phyloP scores from a whole-genome alignment of 306 rosid species.

The Cucurbita pepo region DNA sequence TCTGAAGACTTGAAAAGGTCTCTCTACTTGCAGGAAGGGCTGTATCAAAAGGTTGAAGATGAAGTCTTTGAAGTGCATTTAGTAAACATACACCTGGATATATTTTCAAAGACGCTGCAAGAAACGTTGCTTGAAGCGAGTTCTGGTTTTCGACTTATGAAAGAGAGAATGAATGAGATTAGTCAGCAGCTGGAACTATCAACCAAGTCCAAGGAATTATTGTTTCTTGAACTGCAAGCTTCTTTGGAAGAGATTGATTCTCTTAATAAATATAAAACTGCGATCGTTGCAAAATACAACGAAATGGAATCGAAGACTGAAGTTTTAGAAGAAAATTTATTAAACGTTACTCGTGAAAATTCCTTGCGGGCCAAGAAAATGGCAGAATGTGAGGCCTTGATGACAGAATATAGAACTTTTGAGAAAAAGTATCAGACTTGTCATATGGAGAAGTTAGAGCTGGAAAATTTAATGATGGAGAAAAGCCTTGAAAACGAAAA shows the following conservation, averaged over 20 bases:
- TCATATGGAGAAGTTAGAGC: slow-evolving; percentile 46
- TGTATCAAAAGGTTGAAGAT: slow-evolving; percentile 78
- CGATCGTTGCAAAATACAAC: slow-evolving; percentile 39
- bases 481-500: slow-evolving; percentile 32
- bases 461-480: slow-evolving; percentile 34
- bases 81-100: slow-evolving; percentile 58
- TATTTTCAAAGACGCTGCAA: slow-evolving; percentile 65
- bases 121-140: slow-evolving; percentile 65
- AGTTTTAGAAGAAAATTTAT: slow-evolving; percentile 40
- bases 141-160: slow-evolving; percentile 34
- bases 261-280: slow-evolving; percentile 45
- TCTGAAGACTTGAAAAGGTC: slow-evolving; percentile 60
- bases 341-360: slow-evolving; percentile 33
- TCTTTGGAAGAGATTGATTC: slow-evolving; percentile 49
- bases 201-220: slow-evolving; percentile 54
- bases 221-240: slow-evolving; percentile 52
- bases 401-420: slow-evolving; percentile 37
- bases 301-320: slow-evolving; percentile 50
- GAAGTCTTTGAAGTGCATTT: slow-evolving; percentile 62
- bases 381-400: slow-evolving; percentile 35
- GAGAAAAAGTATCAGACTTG: slow-evolving; percentile 43
- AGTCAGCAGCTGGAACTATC: slow-evolving; percentile 50
- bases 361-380: slow-evolving; percentile 37
- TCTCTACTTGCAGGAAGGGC: slow-evolving; percentile 60
- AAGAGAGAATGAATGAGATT: slow-evolving; percentile 44